phyloP scores from a whole-genome alignment of 2,329 filamentous ascomycete species.

The Aspergillus ruber region DNA sequence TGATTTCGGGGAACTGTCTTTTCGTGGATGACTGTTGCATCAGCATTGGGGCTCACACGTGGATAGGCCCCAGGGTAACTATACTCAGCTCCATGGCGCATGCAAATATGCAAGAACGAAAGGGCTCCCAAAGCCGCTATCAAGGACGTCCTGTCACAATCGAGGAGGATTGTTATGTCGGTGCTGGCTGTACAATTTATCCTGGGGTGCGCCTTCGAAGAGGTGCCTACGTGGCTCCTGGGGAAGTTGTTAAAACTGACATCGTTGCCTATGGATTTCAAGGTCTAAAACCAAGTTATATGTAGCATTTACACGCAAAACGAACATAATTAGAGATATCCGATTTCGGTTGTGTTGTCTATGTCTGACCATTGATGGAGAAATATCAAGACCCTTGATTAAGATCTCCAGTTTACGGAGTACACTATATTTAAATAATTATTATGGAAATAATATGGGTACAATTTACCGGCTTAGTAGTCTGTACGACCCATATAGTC shows the following conservation, averaged over 20 bases:
- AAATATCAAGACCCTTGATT: no score
- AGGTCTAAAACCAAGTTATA: slow-evolving; percentile 36
- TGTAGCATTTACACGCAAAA: slow-evolving; percentile 18
- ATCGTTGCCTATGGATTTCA: slow-evolving; percentile 39
- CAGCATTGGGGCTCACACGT: slow-evolving; percentile 63
- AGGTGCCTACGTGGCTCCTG: slow-evolving; percentile 40
- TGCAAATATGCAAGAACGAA: slow-evolving; percentile 65
- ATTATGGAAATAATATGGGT: no score
- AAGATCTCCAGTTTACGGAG: no score
- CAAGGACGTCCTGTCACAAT: slow-evolving; percentile 67
- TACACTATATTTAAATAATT: no score
- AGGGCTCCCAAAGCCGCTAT: slow-evolving; percentile 67
- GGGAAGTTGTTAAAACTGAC: slow-evolving; percentile 39
- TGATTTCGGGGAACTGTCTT: slow-evolving; percentile 74
- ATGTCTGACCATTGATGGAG: no score
- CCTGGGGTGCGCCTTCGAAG: slow-evolving; percentile 38
- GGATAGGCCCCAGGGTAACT: slow-evolving; percentile 75
- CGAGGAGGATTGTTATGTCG: slow-evolving; percentile 64
- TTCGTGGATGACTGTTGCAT: slow-evolving; percentile 83
- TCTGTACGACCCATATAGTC: no score
- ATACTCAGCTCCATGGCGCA: slow-evolving; percentile 71
- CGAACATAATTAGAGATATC: neutral
- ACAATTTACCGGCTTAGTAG: no score
- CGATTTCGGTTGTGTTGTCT: neutral
- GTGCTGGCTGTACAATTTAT: slow-evolving; percentile 54